A percentile compares a stretch with the other conserved stretches of the same genome.
These are phyloP conservation scores for Camelina neglecta DNA, from an alignment of 345 rosid genomes.

Conservation along the genomic window DNA sequence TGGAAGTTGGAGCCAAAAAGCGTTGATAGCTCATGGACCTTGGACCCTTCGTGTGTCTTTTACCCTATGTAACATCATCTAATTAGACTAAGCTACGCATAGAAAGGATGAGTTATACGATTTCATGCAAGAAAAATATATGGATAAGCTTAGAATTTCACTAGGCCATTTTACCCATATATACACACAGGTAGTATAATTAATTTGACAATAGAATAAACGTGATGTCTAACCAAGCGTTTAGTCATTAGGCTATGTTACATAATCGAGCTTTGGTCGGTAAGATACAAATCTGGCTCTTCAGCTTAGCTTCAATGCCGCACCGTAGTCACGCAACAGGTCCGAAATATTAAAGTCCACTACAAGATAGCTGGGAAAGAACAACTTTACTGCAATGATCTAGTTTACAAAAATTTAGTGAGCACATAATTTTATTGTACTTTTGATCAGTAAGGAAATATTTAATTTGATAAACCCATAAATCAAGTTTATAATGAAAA, in stretches of 20 bases:
- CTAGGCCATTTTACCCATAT: neutral
- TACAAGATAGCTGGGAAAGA: too few relatives aligned
- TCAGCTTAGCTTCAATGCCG: too few relatives aligned
- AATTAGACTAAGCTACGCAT: neutral
- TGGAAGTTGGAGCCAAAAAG: slow-evolving; percentile 14
- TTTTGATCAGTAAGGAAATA: neutral
- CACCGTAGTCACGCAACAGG: too few relatives aligned
- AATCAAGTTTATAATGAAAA: neutral
- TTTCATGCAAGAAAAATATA: neutral
- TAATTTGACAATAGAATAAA: neutral
- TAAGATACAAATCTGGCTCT: too few relatives aligned
- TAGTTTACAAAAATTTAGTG: neutral
- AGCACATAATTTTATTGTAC: neutral
- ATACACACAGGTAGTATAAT: neutral
- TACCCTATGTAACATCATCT: neutral
- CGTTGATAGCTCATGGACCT: neutral
- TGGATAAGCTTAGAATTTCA: neutral
- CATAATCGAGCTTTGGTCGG: too few relatives aligned
- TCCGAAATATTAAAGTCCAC: neutral
- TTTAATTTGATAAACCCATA: neutral
- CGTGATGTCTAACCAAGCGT: neutral
- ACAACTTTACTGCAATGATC: neutral
- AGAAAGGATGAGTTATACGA: neutral
- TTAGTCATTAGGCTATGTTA: too few relatives aligned
- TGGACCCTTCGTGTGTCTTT: neutral